Evolutionary conservation across 768 basidiomycete species (phyloP), one percentile per base, ranked within the genome.

Genomic region (Myochromella boudieri): DNA sequence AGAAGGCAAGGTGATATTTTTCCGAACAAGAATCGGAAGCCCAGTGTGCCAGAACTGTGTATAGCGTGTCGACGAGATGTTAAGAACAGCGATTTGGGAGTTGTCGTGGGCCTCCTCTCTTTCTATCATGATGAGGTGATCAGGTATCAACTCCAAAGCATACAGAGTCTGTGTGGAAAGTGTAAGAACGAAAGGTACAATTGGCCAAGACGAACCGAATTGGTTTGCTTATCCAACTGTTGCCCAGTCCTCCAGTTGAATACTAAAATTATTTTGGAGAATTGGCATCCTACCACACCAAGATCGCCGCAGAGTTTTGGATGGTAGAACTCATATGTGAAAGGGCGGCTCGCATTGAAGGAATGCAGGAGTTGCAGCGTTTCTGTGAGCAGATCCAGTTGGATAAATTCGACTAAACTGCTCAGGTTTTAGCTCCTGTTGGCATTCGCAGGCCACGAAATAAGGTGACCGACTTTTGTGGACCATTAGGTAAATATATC

Each of bases 181-280:
- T 12, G 21, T 27, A 18, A 11, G 27, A 8, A 14, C 14, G 4
- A 25, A 6, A 21, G 14, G n/a, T 9, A 38, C 8, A 41, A 17
- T 29, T 46, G 28, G 1, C 9, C 17, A 46, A 27, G 18, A 33
- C 42, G 3, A 32, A 43, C 42, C 42, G 32, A 33, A 5, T 12
- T 2, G 6, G 27, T 24, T 10, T 8, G 24, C 21, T 34, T 9
- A 18, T 48, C 40, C 0, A 42, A 14, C 14, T 42, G 32, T 8
- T 28, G 39, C 6, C 47, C 41, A 37, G 32, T 42, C 14, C 41
- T 42, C 47, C 47, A 48, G 20, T 48, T 37, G 33, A 48, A 34
- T 11, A 48, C 9, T 14, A 48, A 26, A 26, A 48, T 37, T 9
- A 46, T 33, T 9, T 14, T 8, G 7, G 7, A 4, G 15, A 46